Percentiles rank a stretch among this genome's conserved stretches.
These are phyloP conservation scores for Mycena leptocephala DNA, from an alignment of 768 basidiomycete genomes.

Conservation along the genomic window DNA sequence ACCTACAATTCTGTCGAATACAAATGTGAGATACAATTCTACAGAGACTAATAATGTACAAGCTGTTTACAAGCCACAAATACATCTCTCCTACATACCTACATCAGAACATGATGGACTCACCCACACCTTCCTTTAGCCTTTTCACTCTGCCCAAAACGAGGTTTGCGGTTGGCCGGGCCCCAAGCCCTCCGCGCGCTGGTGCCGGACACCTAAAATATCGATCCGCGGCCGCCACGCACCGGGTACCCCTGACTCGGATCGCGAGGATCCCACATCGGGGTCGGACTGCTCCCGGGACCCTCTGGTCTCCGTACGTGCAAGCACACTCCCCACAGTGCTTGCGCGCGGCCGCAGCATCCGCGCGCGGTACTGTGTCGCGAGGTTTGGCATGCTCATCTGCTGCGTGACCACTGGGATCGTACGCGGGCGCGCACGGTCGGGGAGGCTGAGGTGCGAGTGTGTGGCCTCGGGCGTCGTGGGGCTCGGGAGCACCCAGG, in stretches of 20 bases:
- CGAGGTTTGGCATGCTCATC: slow-evolving; percentile 28
- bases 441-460: slow-evolving; percentile 32
- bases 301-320: neutral
- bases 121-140: too few species aligned
- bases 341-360: slow-evolving; percentile 27
- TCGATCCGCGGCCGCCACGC: slow-evolving; percentile 29
- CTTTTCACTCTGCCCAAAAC: slow-evolving; percentile 18
- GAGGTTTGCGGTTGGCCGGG: neutral
- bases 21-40: too few species aligned
- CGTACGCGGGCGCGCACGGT: slow-evolving; percentile 29
- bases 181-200: neutral
- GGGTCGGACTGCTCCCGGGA: neutral
- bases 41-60: too few species aligned
- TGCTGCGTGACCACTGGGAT: slow-evolving; percentile 15
- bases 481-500: slow-evolving; percentile 27
- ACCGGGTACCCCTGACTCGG: slow-evolving; percentile 18
- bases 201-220: slow-evolving; percentile 4
- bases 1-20: too few species aligned
- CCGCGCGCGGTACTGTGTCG: slow-evolving; percentile 18
- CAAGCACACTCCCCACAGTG: slow-evolving; percentile 9
- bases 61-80: too few species aligned
- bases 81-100: too few species aligned
- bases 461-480: neutral
- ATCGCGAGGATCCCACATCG: neutral
- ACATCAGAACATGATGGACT: too few species aligned